Evolutionary conservation across 345 rosid genomes (phyloP), one percentile per base, ranked within the genome.

Genomic region (Brassica nigra): DNA sequence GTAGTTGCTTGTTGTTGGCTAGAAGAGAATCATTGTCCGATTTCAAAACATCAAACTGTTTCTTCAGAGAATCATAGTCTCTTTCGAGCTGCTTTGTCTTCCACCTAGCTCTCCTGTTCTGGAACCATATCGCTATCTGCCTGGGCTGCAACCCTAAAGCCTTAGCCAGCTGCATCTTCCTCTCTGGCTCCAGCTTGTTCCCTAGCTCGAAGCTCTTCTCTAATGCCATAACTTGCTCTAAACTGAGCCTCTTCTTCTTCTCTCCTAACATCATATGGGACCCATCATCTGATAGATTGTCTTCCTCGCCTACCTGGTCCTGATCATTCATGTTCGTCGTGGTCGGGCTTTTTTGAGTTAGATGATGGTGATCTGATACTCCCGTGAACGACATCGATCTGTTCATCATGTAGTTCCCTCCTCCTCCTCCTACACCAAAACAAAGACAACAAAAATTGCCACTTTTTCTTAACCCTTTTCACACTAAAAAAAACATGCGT

Each of bases 281-380:
- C 83, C 91, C 95, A 85, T 92, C 97, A 79, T 92, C 97, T 4
- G 94, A 92, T 70, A 88, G 81, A 10, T 92, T 93, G 66, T 90
- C 93, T 29, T 90, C 97, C 55, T 76, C 90, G 52, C 85, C 91
- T 47, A 72, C 31, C 14, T 77, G 84, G n/a, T 76, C 81, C 5
- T 80, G 82, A 75, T 80, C 72, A 63, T 80, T 64, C 70, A 75
- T 66, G 68, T 62, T 75, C 7, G 79, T 80, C 8, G 67, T 47
- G 37, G 70, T 75, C 10, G 76, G 75, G 36, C 52, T 80, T 65
- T 80, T 80, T 18, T 75, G 79, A 62, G 71, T 69, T 63, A 74
- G 72, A 69, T 89, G 88, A 73, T 79, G 82, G 28, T 67, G 78
- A 44, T 79, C 82, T 73, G 82, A 15, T 65, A 83, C 70, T 57